Base-by-base conservation (phyloP, 148 eudicot species). In the Polygonum aviculare region DNA sequence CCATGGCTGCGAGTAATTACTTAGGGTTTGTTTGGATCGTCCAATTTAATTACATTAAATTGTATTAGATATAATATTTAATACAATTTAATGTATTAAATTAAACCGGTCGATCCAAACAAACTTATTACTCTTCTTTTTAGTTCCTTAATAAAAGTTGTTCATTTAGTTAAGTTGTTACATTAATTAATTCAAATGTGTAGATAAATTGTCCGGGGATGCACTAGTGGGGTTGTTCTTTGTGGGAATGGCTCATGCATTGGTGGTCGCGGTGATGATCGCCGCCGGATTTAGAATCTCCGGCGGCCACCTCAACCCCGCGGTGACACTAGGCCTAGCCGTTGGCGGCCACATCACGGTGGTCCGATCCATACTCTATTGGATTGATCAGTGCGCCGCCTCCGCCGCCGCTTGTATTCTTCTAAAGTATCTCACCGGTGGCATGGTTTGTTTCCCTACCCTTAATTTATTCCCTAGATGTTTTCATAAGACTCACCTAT, bases 231-330 rank as follows among this genome's bases (percentile, higher is more conserved):
- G 97, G 3, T 80, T 92, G 3, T 88, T 95, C 62, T 92, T 90
- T 11, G 91, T 92, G 74, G 98, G 96, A 14, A 85, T 84, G 48
- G 91, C 97, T 36, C 97, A 92, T 63, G 86, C 94, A 7, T 79
- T 92, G 38, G 97, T 90, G 52, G 97, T 91, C 73, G 93, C 89
- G 3, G 96, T 87, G 78, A 92, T 89, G 96, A 88, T 92, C 21
- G 87, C 96, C 0, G 97, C 94, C 2, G 98, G 97, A 7, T 84
- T 90, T 69, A 85, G 85, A 21, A 88, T 95, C 35, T 95, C 94
- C 9, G 98, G 98, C 2, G 97, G 91, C 11, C 98, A 93, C 54
- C 83, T 93, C 26, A 93, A 93, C 82, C 98, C 98, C 0, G 96
- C 96, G 0, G 97, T 92, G 65, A 95, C 97, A 0, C 76, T 95